These are phyloP conservation scores for Blastosporella zonata DNA, from an alignment of 1,284 basidiomycete genomes.

Conservation along the genomic window DNA sequence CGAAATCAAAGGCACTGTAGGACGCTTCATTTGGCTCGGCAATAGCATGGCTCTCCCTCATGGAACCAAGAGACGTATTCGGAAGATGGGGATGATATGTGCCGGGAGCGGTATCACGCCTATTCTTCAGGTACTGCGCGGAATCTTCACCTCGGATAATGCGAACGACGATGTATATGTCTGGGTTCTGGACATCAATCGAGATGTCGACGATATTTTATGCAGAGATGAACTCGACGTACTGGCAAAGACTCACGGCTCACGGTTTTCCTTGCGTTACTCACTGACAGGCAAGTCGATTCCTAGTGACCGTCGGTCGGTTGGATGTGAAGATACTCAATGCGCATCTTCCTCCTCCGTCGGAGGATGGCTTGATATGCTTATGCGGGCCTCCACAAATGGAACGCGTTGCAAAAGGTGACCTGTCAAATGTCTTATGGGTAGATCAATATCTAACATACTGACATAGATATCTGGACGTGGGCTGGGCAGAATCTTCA, in stretches of 20 bases:
- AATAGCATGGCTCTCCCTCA: conserved; percentile 39
- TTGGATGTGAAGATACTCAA: conserved; percentile 40
- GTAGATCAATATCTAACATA: neutral
- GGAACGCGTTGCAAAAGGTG: conserved; percentile 27
- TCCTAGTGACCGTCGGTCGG: conserved; percentile 37
- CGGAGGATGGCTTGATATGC: conserved; percentile 41
- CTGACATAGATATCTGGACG: conserved; percentile 4
- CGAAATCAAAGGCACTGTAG: conserved; percentile 67
- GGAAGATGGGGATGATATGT: conserved; percentile 56
- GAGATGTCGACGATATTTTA: conserved; percentile 48
- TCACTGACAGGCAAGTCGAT: conserved; percentile 36
- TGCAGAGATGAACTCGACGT: conserved; percentile 50
- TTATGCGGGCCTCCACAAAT: conserved; percentile 54
- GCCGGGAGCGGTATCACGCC: conserved; percentile 66
- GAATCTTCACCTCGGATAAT: conserved; percentile 44
- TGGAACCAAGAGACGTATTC: conserved; percentile 34
- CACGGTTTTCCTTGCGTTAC: conserved; percentile 46
- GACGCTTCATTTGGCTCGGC: conserved; percentile 56
- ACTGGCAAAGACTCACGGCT: conserved; percentile 32
- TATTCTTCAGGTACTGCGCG: conserved; percentile 52
- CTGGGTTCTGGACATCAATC: conserved; percentile 54
- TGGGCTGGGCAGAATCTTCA: conserved; percentile 9
- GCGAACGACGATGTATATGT: conserved; percentile 39
- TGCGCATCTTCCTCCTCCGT: conserved; percentile 38
- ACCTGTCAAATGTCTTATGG: neutral